Base-by-base conservation (phyloP, 2,329 filamentous ascomycete species). In the Penicillium sp. region DNA sequence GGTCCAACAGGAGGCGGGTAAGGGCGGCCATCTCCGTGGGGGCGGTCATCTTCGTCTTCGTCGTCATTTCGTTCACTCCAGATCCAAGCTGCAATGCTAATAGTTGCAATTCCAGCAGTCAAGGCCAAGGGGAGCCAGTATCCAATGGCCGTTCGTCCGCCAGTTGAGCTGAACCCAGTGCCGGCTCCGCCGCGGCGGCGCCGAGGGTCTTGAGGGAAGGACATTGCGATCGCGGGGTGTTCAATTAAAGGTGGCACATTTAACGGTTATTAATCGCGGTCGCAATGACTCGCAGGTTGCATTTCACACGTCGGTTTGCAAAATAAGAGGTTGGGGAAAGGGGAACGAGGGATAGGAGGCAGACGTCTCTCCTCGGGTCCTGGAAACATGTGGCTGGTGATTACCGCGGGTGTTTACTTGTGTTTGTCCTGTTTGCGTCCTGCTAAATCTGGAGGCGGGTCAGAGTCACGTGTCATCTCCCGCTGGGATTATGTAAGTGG, bases 71-170 rank as follows among this genome's bases (percentile, higher is more conserved):
- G 88, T 78, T 96, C 92, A 74, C 89, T 96, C 92, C 92, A 96
- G 60, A 93, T 86, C 93, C 93, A 97, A 57, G 91, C 91, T 52
- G 88, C 93, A 48, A 96, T 78, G 35, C 93, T 92, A 55, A 90
- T 87, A 23, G 93, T 91, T 60, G 93, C 93, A 66, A 96, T 86
- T 47, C 91, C 93, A 58, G 96, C 86, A 49, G 93, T 97, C 63
- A 96, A 77, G 64, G 87, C 88, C 56, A 97, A 83, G 61, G 93
- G 93, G 59, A 96, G 85, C 91, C 93, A 97, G 78, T 96, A 93
- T 70, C 88, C 78, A 63, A 79, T 66, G 36, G 75, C 69, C 19
- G 78, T 77, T 35, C 76, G 73, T 54, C 70, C 67, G 23, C 77
- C 74, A 10, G 73, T 73, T 44, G 75, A 68, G 69, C 76, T 76